Percentiles rank a stretch among this genome's conserved stretches.
Conservation (phyloP, 495 filamentous ascomycete genomes). For the Massariosphaeria phaeospora region DNA sequence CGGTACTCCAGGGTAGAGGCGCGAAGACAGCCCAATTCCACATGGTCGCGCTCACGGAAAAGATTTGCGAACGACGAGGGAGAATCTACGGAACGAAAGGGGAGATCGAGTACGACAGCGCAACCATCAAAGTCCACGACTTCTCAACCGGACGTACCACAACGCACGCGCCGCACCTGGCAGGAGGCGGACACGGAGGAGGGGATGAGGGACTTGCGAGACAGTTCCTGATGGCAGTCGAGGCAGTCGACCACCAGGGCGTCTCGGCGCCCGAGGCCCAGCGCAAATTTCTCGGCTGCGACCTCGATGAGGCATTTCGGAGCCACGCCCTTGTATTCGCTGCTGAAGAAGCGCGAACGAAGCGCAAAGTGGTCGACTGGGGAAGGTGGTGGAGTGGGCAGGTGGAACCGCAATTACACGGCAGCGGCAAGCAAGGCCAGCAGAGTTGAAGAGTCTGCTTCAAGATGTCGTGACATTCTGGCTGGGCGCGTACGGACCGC, state of each 20-base stretch:
- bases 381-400: constrained; percentile 62
- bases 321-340: constrained; percentile 94
- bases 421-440: constrained; percentile 19
- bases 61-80: constrained; percentile 76
- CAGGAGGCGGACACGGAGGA: constrained; percentile 68
- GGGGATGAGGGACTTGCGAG: constrained; percentile 78
- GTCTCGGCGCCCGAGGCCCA: constrained; percentile 70
- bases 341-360: constrained; percentile 75
- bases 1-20: constrained; percentile 45
- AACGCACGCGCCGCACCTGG: constrained; percentile 50
- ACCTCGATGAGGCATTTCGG: constrained; percentile 73
- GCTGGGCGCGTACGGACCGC: constrained; percentile 28
- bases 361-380: constrained; percentile 70
- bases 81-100: constrained; percentile 78
- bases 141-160: constrained; percentile 55
- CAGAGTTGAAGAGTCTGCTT: not conserved
- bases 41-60: constrained; percentile 87
- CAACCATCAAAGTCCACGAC: constrained; percentile 58
- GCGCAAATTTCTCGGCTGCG: constrained; percentile 68
- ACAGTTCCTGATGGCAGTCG: constrained; percentile 75
- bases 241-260: constrained; percentile 66
- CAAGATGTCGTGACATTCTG: not conserved
- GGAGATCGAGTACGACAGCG: constrained; percentile 76
- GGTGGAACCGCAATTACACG: constrained; percentile 32
- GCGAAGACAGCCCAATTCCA: constrained; percentile 86